Conservation (phyloP, 129 eudicot species). For the Ambrosia artemisiifolia region DNA sequence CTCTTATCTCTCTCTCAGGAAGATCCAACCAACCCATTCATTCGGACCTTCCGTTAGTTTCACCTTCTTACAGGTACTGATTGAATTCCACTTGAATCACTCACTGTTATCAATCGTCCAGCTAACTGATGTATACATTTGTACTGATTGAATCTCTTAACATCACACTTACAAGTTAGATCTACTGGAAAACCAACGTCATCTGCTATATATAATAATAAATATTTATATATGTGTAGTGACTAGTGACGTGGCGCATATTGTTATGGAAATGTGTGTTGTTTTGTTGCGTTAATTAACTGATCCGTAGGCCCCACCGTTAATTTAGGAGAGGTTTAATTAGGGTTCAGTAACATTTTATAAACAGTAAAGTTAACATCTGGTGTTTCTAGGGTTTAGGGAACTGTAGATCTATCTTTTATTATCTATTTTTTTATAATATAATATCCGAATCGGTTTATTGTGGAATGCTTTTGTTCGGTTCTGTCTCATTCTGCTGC, state of each 20-base stretch:
- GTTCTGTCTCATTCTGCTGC: background rate
- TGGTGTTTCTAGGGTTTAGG: constrained; percentile 22
- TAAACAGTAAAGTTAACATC: constrained; percentile 12
- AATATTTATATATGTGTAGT: background rate
- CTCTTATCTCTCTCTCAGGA: constrained; percentile 6
- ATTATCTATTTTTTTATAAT: constrained; percentile 17
- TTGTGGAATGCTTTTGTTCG: too few species aligned
- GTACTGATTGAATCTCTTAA: background rate
- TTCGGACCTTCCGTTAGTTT: constrained; percentile 28
- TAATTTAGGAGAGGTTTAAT: background rate
- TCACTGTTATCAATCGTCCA: background rate
- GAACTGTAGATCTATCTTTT: constrained; percentile 39
- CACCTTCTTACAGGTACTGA: constrained; percentile 37
- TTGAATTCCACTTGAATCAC: background rate
- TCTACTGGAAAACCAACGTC: background rate
- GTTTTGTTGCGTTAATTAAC: background rate
- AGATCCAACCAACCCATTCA: constrained; percentile 9
- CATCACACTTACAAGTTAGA: background rate
- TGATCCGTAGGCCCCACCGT: background rate
- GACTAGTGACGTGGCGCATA: background rate
- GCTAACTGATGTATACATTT: background rate
- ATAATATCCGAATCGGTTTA: background rate
- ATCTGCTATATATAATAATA: background rate
- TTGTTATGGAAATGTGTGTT: background rate
- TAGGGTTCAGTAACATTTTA: background rate